Evolutionary conservation across 225 moss, liverwort and hornwort genomes (phyloP).

Genomic region (Ulota crispa): DNA sequence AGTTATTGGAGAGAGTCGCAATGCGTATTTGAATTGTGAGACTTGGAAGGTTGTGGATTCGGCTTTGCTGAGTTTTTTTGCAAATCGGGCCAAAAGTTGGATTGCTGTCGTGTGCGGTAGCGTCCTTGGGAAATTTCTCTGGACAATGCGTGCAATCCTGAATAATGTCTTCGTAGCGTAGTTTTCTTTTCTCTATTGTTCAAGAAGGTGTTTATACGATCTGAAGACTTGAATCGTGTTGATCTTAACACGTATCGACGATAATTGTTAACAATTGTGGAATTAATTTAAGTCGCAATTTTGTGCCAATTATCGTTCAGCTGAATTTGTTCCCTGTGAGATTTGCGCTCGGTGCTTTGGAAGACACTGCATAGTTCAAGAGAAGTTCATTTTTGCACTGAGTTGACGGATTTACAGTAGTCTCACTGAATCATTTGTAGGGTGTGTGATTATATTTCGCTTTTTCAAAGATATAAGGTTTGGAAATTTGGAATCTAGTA

Average conservation of each 20-base stretch:
- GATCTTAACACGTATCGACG: not conserved
- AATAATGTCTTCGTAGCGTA: not conserved
- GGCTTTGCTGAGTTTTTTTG: not conserved
- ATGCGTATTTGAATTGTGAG: not conserved
- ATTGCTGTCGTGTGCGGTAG: not conserved
- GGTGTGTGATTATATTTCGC: not conserved
- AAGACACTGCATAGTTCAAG: not conserved
- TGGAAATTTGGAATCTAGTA: not conserved
- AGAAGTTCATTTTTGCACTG: not conserved
- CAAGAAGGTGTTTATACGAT: not conserved
- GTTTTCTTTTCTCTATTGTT: not conserved
- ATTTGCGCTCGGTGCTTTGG: not conserved
- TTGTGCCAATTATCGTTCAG: not conserved
- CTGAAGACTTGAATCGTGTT: not conserved
- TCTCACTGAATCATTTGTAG: not conserved
- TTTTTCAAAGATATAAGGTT: not conserved
- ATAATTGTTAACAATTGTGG: not conserved
- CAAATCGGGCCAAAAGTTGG: not conserved
- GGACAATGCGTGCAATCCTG: not conserved
- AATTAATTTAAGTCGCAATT: constrained; percentile 7
- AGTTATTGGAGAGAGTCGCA: not conserved
- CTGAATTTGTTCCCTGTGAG: not conserved
- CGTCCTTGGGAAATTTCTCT: not conserved
- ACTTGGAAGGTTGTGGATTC: not conserved
- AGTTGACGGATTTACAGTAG: not conserved